A percentile compares a stretch with the other conserved stretches of the same genome.
Evolutionary conservation across 305 asterid genomes (phyloP).

Genomic region (Fraxinus sp.): DNA sequence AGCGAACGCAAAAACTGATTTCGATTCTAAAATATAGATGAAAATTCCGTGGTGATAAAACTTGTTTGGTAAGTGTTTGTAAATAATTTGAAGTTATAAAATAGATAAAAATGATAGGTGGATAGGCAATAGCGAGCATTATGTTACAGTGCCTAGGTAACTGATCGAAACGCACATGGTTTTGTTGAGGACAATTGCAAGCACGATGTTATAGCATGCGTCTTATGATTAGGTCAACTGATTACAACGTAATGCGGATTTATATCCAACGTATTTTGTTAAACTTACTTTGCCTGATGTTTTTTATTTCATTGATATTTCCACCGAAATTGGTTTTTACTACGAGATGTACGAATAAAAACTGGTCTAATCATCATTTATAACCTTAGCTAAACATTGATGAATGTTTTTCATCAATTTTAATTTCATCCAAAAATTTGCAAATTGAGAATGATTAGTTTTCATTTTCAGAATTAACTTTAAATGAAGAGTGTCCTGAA

Average conservation of each 20-base stretch:
- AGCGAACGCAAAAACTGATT: not conserved
- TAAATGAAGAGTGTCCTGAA: not conserved
- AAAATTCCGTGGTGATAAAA: not conserved
- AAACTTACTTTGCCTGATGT: too few species aligned
- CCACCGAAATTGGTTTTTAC: not conserved
- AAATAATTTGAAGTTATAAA: not conserved
- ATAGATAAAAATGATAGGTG: not conserved
- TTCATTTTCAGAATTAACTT: not conserved
- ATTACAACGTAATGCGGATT: not conserved
- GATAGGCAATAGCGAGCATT: too few species aligned
- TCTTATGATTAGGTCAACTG: not conserved
- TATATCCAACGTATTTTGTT: too few species aligned
- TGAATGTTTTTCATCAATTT: not conserved
- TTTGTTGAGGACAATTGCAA: not conserved
- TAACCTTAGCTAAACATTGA: not conserved
- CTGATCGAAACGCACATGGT: too few species aligned
- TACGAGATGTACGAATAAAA: not conserved
- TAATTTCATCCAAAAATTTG: not conserved
- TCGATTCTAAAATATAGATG: not conserved
- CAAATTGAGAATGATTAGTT: not conserved
- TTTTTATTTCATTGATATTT: not conserved
- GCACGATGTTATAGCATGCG: not conserved
- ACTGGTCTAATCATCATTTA: not conserved
- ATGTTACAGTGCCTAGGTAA: too few species aligned
- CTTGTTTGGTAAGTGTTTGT: not conserved